Conservation (phyloP, 2,329 filamentous ascomycete species). For the Purpureocillium lavendulum region DNA sequence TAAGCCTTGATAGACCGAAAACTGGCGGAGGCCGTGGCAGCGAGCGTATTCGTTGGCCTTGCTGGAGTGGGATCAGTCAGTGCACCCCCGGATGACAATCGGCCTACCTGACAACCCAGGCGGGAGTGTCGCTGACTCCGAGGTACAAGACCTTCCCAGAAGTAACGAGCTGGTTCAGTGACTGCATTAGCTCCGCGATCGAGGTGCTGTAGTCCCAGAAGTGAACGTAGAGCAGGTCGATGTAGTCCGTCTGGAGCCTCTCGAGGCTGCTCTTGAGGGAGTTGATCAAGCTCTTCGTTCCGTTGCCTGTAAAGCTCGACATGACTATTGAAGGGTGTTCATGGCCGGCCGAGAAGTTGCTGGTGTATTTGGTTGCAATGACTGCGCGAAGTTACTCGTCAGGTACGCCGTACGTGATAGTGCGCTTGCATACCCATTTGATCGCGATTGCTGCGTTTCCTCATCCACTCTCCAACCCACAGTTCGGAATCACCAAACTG, state of each 20-base stretch:
- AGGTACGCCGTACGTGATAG: not conserved
- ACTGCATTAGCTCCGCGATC: slow-evolving; percentile 61
- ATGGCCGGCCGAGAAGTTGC: slow-evolving; percentile 40
- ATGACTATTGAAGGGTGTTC: slow-evolving; percentile 30
- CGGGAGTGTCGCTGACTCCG: slow-evolving; percentile 60
- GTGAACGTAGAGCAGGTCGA: slow-evolving; percentile 58
- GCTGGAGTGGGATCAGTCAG: slow-evolving; percentile 15
- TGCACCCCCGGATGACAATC: not conserved
- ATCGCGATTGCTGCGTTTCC: slow-evolving; percentile 53
- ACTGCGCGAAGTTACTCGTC: slow-evolving; percentile 28
- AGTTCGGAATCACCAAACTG: slow-evolving; percentile 53
- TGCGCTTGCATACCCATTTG: slow-evolving; percentile 43
- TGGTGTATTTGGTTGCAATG: slow-evolving; percentile 62
- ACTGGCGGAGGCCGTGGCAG: slow-evolving; percentile 60
- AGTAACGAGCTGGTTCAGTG: slow-evolving; percentile 50
- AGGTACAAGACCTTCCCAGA: slow-evolving; percentile 57
- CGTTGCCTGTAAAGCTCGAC: slow-evolving; percentile 50
- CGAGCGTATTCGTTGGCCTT: slow-evolving; percentile 63
- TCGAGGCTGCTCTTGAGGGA: slow-evolving; percentile 48
- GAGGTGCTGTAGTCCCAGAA: slow-evolving; percentile 64
- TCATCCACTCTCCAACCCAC: slow-evolving; percentile 67
- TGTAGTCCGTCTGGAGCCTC: slow-evolving; percentile 59
- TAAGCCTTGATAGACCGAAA: slow-evolving; percentile 42
- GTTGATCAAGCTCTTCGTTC: slow-evolving; percentile 49
- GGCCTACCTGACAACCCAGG: slow-evolving; percentile 51